phyloP scores from a whole-genome alignment of 345 rosid species.

The Populus nigra region DNA sequence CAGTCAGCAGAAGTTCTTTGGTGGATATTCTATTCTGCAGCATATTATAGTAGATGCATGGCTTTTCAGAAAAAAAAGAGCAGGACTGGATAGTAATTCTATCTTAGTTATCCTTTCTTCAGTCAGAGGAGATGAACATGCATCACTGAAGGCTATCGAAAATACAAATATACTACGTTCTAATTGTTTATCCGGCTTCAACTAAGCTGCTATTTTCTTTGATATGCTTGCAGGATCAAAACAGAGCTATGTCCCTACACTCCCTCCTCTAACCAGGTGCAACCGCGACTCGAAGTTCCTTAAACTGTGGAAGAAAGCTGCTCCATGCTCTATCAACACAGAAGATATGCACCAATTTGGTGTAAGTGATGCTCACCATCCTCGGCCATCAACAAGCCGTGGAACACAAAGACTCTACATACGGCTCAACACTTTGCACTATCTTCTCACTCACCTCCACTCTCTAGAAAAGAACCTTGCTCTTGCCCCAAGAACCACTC shows the following conservation, averaged over 20 bases:
- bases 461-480: conserved; percentile 78
- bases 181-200: not conserved
- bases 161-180: not conserved
- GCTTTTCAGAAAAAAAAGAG: not conserved
- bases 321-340: conserved; percentile 47
- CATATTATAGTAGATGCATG: not conserved
- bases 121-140: not conserved
- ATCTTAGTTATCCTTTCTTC: not conserved
- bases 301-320: conserved; percentile 70
- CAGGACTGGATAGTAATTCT: not conserved
- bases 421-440: conserved; percentile 81
- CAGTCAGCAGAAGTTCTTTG: not conserved
- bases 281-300: conserved; percentile 60
- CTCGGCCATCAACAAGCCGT: conserved; percentile 84
- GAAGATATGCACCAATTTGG: conserved; percentile 32
- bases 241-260: conserved; percentile 72
- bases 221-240: conserved; percentile 52
- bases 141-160: not conserved
- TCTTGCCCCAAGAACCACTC: conserved; percentile 46
- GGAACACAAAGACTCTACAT: conserved; percentile 89
- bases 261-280: conserved; percentile 89
- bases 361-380: conserved; percentile 47
- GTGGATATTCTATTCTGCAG: not conserved
- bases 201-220: not conserved
- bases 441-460: conserved; percentile 65